Conservation (phyloP, 176 grass and related monocot species). For the Rhynchospora breviuscula region DNA sequence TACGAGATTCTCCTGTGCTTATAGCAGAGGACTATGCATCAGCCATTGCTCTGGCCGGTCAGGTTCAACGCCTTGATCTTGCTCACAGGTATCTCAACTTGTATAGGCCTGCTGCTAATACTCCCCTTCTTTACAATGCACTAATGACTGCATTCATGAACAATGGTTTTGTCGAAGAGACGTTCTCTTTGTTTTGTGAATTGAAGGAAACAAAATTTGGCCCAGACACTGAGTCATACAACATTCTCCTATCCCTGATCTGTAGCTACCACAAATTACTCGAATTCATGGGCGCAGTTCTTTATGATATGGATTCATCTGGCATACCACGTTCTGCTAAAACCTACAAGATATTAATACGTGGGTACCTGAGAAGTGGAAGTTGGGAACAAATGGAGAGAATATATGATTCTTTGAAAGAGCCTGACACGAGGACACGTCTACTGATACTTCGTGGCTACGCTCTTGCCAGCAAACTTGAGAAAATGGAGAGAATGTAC, state of each 20-base stretch:
- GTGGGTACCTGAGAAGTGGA: conserved; percentile 31
- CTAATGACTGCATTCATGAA: conserved; percentile 37
- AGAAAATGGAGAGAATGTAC: conserved; percentile 46
- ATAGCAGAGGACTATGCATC: conserved; percentile 26
- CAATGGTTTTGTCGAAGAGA: conserved; percentile 21
- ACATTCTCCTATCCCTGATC: conserved; percentile 40
- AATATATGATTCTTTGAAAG: conserved; percentile 19
- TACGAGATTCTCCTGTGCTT: conserved; percentile 21
- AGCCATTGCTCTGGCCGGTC: conserved; percentile 33
- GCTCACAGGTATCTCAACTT: conserved; percentile 27
- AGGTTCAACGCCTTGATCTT: conserved; percentile 21
- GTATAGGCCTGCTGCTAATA: not conserved
- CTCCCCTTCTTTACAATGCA: conserved; percentile 29
- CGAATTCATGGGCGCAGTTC: conserved; percentile 29
- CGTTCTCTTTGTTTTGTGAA: conserved; percentile 25
- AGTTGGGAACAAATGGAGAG: conserved; percentile 35
- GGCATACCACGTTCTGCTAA: conserved; percentile 15
- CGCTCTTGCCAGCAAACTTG: conserved; percentile 25
- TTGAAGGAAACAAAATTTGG: conserved; percentile 20
- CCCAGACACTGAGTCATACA: conserved; percentile 31
- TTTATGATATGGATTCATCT: conserved; percentile 23
- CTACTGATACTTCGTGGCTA: conserved; percentile 44
- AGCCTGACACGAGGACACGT: conserved; percentile 19
- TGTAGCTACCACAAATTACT: conserved; percentile 30
- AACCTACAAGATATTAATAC: conserved; percentile 36